A percentile compares a stretch with the other conserved stretches of the same genome.
phyloP scores from a whole-genome alignment of 2,329 filamentous ascomycete species.

The Colletotrichum abscissum region DNA sequence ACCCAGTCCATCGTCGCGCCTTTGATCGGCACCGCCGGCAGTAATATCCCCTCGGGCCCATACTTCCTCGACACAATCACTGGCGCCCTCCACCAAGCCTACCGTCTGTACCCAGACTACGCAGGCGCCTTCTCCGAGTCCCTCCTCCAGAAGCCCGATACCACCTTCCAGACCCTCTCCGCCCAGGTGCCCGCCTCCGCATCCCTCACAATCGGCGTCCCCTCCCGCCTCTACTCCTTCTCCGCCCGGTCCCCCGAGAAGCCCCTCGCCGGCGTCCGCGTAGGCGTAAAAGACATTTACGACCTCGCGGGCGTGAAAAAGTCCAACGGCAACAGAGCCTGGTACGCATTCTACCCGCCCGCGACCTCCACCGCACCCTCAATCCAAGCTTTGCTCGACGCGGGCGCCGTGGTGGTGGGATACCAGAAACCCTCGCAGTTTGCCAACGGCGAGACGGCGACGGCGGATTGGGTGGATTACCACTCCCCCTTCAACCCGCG shows the following conservation, averaged over 20 bases:
- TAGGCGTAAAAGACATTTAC: constrained; percentile 73
- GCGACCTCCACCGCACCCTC: constrained; percentile 58
- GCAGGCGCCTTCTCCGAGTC: constrained; percentile 45
- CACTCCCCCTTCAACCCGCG: constrained; percentile 55
- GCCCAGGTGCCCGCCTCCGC: constrained; percentile 44
- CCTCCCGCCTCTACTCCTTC: constrained; percentile 67
- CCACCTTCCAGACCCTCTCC: constrained; percentile 46
- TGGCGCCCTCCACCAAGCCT: constrained; percentile 47
- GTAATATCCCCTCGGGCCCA: constrained; percentile 45
- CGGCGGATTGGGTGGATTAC: constrained; percentile 55
- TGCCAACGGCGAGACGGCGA: constrained; percentile 53
- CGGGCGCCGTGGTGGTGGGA: constrained; percentile 63
- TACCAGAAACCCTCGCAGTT: constrained; percentile 60
- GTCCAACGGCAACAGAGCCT: constrained; percentile 66
- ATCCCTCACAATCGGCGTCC: constrained; percentile 57
- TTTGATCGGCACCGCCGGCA: constrained; percentile 23
- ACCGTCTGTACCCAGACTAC: constrained; percentile 50
- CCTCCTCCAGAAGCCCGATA: constrained; percentile 45
- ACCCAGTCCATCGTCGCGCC: constrained; percentile 37
- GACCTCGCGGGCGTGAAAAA: constrained; percentile 66
- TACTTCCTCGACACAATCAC: constrained; percentile 49
- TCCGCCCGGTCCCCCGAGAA: constrained; percentile 60
- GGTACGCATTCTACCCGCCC: constrained; percentile 62
- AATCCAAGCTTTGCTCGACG: constrained; percentile 67
- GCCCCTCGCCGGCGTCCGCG: constrained; percentile 69